A percentile compares a stretch with the other conserved stretches of the same genome.
These are phyloP conservation scores for Thermochaetoides thermophila DNA, from an alignment of 495 filamentous ascomycete species.

Conservation along the genomic window DNA sequence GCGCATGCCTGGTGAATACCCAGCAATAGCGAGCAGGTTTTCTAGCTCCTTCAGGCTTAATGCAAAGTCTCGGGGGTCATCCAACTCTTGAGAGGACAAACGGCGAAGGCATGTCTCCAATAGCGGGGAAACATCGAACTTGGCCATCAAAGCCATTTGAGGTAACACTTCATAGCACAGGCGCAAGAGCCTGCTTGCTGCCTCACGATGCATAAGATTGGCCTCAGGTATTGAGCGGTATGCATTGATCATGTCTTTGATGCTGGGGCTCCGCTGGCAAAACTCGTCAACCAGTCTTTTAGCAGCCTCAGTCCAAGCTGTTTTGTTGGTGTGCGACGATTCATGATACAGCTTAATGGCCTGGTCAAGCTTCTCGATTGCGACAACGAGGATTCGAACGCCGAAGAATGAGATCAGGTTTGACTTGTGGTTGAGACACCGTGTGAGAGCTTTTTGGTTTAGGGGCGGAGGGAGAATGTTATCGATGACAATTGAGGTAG, in stretches of 20 bases:
- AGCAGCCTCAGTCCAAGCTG: conserved; percentile 51
- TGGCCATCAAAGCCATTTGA: conserved; percentile 63
- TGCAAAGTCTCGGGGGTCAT: conserved; percentile 30
- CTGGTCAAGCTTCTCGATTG: conserved; percentile 60
- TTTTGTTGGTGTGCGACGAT: conserved; percentile 24
- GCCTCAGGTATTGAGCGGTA: conserved; percentile 50
- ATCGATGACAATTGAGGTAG: conserved; percentile 60
- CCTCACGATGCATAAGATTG: conserved; percentile 65
- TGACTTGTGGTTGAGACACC: conserved; percentile 60
- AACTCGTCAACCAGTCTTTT: conserved; percentile 57
- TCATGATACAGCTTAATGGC: conserved; percentile 40
- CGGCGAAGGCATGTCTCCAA: conserved; percentile 49
- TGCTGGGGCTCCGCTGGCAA: conserved; percentile 57
- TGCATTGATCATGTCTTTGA: conserved; percentile 58
- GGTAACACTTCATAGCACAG: conserved; percentile 73
- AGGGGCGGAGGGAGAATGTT: conserved; percentile 77
- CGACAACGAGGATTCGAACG: conserved; percentile 57
- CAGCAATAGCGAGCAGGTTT: conserved; percentile 61
- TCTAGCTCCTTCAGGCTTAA: conserved; percentile 54
- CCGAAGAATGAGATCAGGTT: conserved; percentile 72
- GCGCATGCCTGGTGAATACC: conserved; percentile 61
- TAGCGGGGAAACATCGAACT: conserved; percentile 67
- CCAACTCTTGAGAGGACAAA: conserved; percentile 25
- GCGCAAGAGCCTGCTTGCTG: conserved; percentile 54
- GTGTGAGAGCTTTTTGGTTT: conserved; percentile 55